These are phyloP conservation scores for Hypoxylon sp. DNA, from an alignment of 2,329 filamentous ascomycete genomes.

Conservation along the genomic window DNA sequence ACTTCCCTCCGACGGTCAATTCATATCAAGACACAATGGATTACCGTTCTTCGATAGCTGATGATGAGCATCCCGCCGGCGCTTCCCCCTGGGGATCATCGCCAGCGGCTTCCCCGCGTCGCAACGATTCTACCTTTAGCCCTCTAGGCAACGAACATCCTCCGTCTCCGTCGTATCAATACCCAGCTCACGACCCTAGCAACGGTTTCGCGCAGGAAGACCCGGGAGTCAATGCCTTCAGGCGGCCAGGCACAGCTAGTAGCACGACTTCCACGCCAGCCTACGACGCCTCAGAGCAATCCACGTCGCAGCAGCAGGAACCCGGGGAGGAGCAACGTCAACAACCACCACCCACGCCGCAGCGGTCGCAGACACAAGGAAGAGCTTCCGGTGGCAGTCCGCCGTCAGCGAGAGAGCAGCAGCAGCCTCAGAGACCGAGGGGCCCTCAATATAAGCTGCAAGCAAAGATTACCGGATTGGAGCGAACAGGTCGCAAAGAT, in stretches of 20 bases:
- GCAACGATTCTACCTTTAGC: slow-evolving; percentile 60
- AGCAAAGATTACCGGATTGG: slow-evolving; percentile 92
- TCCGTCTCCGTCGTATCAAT: slow-evolving; percentile 58
- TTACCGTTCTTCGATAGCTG: slow-evolving; percentile 68
- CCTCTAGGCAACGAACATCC: slow-evolving; percentile 55
- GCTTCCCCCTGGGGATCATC: slow-evolving; percentile 69
- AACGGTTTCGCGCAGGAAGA: slow-evolving; percentile 58
- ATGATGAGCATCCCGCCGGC: slow-evolving; percentile 65
- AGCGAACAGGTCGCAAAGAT: slow-evolving; percentile 94
- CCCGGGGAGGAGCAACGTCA: slow-evolving; percentile 46
- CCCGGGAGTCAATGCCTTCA: slow-evolving; percentile 56
- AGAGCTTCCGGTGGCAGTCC: slow-evolving; percentile 40
- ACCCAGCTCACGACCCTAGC: slow-evolving; percentile 56
- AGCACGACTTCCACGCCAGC: slow-evolving; percentile 59
- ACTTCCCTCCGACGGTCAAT: slow-evolving; percentile 16
- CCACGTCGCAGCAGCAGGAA: slow-evolving; percentile 49
- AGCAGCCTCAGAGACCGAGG: slow-evolving; percentile 67
- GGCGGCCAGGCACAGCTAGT: slow-evolving; percentile 62
- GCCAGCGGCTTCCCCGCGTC: slow-evolving; percentile 63
- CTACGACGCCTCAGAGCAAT: slow-evolving; percentile 53
- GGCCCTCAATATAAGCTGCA: slow-evolving; percentile 86
- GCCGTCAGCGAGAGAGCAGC: slow-evolving; percentile 49
- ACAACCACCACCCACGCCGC: slow-evolving; percentile 33
- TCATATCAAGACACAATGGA: slow-evolving; percentile 60
- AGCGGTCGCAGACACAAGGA: slow-evolving; percentile 44